A percentile compares a stretch with the other conserved stretches of the same genome.
These are phyloP conservation scores for Xerocomus potaroensis DNA, from an alignment of 768 basidiomycete species.

Conservation along the genomic window DNA sequence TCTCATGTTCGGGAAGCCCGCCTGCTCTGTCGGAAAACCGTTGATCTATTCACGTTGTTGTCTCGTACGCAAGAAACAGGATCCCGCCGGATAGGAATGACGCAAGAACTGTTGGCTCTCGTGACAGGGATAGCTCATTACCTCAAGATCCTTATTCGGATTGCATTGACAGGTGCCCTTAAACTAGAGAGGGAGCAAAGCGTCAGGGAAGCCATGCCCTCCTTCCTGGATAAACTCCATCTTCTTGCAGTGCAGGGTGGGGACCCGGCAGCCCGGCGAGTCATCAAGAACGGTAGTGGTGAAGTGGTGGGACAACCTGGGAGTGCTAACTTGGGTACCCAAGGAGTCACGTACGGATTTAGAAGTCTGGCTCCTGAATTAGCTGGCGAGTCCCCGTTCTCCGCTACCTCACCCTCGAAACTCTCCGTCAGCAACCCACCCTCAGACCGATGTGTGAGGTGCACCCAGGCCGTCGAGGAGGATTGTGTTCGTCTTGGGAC, in stretches of 20 bases:
- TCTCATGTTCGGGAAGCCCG: slow-evolving; percentile 97
- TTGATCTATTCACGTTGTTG: slow-evolving; percentile 93
- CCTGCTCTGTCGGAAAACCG: slow-evolving; percentile 97
- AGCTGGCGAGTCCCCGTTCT: slow-evolving; percentile 84
- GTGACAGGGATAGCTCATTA: slow-evolving; percentile 99
- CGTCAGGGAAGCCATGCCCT: slow-evolving; percentile 77
- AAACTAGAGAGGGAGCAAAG: slow-evolving; percentile 91
- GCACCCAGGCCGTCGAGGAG: slow-evolving; percentile 90
- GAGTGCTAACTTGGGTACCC: slow-evolving; percentile 67
- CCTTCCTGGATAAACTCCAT: slow-evolving; percentile 91
- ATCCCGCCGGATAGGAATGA: slow-evolving; percentile 89
- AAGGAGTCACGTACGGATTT: slow-evolving; percentile 89
- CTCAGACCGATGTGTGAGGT: slow-evolving; percentile 88
- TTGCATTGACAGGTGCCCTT: slow-evolving; percentile 91
- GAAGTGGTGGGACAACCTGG: slow-evolving; percentile 42
- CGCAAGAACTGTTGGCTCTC: slow-evolving; percentile 91
- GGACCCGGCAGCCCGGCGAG: slow-evolving; percentile 70
- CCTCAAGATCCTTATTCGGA: slow-evolving; percentile 98
- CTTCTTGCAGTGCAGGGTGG: slow-evolving; percentile 83
- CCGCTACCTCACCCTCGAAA: slow-evolving; percentile 37
- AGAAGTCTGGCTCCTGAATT: slow-evolving; percentile 87
- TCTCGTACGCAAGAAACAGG: slow-evolving; percentile 95
- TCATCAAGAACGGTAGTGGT: slow-evolving; percentile 72
- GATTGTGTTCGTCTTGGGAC: slow-evolving; percentile 94
- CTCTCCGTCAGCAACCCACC: slow-evolving; percentile 66